Conservation (phyloP, 2,329 filamentous ascomycete species). For the Diaporthe humulicola region DNA sequence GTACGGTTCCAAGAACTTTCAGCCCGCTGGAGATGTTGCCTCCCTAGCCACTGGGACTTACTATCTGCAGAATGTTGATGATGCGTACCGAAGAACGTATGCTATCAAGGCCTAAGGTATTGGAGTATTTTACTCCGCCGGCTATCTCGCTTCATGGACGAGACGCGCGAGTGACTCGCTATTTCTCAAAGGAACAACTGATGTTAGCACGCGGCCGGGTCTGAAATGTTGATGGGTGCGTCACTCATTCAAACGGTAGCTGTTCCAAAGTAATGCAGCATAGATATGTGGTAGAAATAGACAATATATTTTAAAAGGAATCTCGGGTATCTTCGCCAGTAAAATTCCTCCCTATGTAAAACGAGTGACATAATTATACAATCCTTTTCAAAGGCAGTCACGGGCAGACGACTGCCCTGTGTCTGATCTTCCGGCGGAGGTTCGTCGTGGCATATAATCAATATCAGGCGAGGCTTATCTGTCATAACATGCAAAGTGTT, state of each 20-base stretch:
- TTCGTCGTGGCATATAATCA: too few relatives aligned
- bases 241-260: background rate
- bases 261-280: background rate
- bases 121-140: too few relatives aligned
- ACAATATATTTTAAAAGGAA: slow-evolving; percentile 2
- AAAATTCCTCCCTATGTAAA: background rate
- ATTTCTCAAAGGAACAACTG: background rate
- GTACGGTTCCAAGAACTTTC: slow-evolving; percentile 84
- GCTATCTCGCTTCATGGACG: too few relatives aligned
- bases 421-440: background rate
- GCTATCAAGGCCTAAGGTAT: slow-evolving; percentile 74
- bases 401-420: background rate
- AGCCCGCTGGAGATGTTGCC: slow-evolving; percentile 75
- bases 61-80: slow-evolving; percentile 84
- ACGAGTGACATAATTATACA: slow-evolving; percentile 11
- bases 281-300: background rate
- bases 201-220: background rate
- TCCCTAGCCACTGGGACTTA: slow-evolving; percentile 78
- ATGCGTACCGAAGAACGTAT: slow-evolving; percentile 88
- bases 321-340: slow-evolving; percentile 27
- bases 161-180: too few relatives aligned
- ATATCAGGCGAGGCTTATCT: background rate
- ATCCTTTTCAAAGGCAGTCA: background rate
- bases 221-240: too few relatives aligned
- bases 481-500: background rate